phyloP scores from a whole-genome alignment of 495 filamentous ascomycete species.

The Margaritispora aquatica region DNA sequence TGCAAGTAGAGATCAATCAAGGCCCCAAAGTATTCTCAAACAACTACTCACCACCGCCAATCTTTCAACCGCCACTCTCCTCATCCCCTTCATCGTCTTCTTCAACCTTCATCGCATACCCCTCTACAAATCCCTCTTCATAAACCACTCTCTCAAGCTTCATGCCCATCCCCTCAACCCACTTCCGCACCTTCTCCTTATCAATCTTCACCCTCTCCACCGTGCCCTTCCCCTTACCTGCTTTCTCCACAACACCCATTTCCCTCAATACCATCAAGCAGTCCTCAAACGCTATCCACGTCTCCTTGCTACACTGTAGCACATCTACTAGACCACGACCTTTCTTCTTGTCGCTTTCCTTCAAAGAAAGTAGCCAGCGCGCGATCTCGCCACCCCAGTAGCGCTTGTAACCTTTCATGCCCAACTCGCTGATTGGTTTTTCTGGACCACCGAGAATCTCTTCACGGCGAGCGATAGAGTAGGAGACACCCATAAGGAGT shows the following conservation, averaged over 20 bases:
- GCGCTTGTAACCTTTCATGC: constrained; percentile 68
- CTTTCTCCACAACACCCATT: constrained; percentile 65
- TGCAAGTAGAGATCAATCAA: neutral
- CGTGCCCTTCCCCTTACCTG: constrained; percentile 19
- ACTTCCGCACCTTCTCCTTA: constrained; percentile 46
- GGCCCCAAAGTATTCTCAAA: neutral
- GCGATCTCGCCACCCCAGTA: constrained; percentile 82
- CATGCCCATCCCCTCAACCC: constrained; percentile 42
- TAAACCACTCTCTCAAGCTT: constrained; percentile 45
- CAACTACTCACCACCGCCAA: neutral
- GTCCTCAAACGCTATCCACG: constrained; percentile 78
- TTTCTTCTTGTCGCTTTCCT: constrained; percentile 30
- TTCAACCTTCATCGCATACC: constrained; percentile 32
- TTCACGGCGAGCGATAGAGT: constrained; percentile 84
- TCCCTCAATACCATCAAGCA: constrained; percentile 70
- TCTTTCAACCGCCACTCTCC: neutral
- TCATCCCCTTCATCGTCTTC: constrained; percentile 25
- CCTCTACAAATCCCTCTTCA: constrained; percentile 48
- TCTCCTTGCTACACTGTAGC: constrained; percentile 44
- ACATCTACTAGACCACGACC: constrained; percentile 33
- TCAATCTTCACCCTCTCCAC: constrained; percentile 45
- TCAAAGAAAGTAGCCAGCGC: constrained; percentile 47
- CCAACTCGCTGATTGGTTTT: constrained; percentile 82
- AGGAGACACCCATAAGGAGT: constrained; percentile 86
- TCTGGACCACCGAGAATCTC: constrained; percentile 86